Evolutionary conservation across 2,329 filamentous ascomycete genomes (phyloP), one percentile per base, ranked within the genome.

Genomic region (Helotiales sp.): DNA sequence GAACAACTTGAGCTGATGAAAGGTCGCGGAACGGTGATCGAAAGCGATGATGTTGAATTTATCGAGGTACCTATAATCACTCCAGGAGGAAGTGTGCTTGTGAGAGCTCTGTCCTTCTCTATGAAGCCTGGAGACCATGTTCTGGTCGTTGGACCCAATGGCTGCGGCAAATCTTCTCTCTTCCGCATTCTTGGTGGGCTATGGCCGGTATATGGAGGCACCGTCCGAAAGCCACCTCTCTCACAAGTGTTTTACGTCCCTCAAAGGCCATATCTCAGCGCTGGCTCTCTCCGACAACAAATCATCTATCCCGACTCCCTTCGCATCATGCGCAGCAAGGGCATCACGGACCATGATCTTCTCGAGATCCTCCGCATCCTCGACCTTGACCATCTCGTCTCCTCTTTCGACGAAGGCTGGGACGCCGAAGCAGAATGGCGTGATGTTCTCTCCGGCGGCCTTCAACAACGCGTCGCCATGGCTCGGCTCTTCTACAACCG

Each of bases 231-330:
- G 73, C 95, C 95, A 1, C 87, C 90, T 1, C 95, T 93, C 69
- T 86, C 90, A 65, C 89, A 95, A 71, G 98, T 99, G 71, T 99
- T 98, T 76, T 99, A 99, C 76, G 96, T 99, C 63, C 95, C 95
- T 0, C 95, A 99, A 71, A 86, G 95, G 1, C 95, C 95, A 0
- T 99, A 99, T 71, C 82, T 99, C 1, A 95, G 90, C 13, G 86
- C 91, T 53, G 95, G 95, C 22, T 92, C 90, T 1, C 83, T 99
- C n/a, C 87, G 95, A 36, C 92, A 98, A 73, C 95, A 99, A 70
- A 92, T 99, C 67, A 96, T 95, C 59, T 99, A 99, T 74, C 95
- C 95, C 0, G 95, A 99, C 73, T 89, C 86, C 8, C 75, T 96
- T 17, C 87, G 90, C 52, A 89, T 93, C 63, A 96, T 97, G 87